Percentiles rank a stretch among this genome's conserved stretches.
These are phyloP conservation scores for Rhazya stricta DNA, from an alignment of 257 asterid genomes.

Conservation along the genomic window DNA sequence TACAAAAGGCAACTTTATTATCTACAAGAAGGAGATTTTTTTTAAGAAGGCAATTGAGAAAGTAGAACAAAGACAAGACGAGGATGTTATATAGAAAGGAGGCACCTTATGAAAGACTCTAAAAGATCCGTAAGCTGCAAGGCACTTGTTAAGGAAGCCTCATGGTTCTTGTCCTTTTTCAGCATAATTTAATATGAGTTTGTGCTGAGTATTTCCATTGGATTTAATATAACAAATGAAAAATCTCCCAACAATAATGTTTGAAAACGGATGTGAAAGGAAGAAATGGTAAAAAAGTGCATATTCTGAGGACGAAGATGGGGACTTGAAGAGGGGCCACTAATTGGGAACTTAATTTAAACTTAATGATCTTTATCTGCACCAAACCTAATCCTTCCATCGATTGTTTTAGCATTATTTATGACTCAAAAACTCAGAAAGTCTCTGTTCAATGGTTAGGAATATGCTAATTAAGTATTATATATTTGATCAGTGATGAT, in stretches of 20 bases:
- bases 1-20: not conserved
- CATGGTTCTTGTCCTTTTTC: slow-evolving; percentile 10
- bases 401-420: not conserved
- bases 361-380: slow-evolving; percentile 9
- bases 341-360: not conserved
- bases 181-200: not conserved
- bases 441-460: slow-evolving; percentile 11
- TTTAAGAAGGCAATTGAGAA: slow-evolving; percentile 39
- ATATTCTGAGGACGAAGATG: slow-evolving; percentile 11
- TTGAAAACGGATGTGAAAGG: slow-evolving; percentile 20
- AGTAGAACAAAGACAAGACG: slow-evolving; percentile 27
- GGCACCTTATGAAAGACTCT: slow-evolving; percentile 12
- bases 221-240: slow-evolving; percentile 3
- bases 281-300: slow-evolving; percentile 12
- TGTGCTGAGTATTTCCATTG: not conserved
- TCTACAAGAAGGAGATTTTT: not conserved
- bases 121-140: slow-evolving; percentile 26
- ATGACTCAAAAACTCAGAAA: slow-evolving; percentile 3
- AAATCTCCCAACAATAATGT: slow-evolving; percentile 8
- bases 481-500: not conserved
- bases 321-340: slow-evolving; percentile 5
- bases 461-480: not conserved
- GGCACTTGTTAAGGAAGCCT: slow-evolving; percentile 54
- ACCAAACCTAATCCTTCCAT: slow-evolving; percentile 10
- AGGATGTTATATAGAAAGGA: slow-evolving; percentile 31